These are phyloP conservation scores for Phaseolus coccineus DNA, from an alignment of 331 rosid genomes.

Conservation along the genomic window DNA sequence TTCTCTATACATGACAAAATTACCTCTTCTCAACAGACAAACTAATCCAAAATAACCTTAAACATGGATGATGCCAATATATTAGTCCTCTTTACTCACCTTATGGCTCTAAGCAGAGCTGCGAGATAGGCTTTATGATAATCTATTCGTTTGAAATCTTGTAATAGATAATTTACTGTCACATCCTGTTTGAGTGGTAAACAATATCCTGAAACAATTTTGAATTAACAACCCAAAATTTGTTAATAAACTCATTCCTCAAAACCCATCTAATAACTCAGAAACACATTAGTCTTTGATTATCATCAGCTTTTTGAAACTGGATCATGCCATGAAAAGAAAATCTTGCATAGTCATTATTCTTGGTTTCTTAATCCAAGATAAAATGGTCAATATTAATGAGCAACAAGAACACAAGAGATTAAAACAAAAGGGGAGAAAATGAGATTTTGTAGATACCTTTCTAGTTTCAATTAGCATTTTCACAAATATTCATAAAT, in stretches of 20 bases:
- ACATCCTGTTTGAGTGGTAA: background rate
- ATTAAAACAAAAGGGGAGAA: no score
- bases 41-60: background rate
- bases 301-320: no score
- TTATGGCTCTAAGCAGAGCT: constrained; percentile 59
- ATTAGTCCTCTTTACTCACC: constrained; percentile 30
- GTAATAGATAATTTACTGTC: constrained; percentile 40
- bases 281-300: no score
- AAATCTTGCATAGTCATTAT: no score
- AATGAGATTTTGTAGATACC: no score
- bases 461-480: no score
- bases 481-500: no score
- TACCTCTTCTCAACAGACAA: background rate
- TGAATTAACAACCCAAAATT: background rate
- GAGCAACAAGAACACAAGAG: no score
- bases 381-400: no score
- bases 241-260: background rate
- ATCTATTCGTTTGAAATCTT: constrained; percentile 58
- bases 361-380: no score
- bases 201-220: constrained; percentile 60
- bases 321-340: no score
- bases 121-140: constrained; percentile 65
- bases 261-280: background rate
- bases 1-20: constrained; percentile 45
- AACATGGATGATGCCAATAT: background rate